Evolutionary conservation across 2,329 filamentous ascomycete genomes (phyloP), one percentile per base, ranked within the genome.

Genomic region (Dactylellina sp.): DNA sequence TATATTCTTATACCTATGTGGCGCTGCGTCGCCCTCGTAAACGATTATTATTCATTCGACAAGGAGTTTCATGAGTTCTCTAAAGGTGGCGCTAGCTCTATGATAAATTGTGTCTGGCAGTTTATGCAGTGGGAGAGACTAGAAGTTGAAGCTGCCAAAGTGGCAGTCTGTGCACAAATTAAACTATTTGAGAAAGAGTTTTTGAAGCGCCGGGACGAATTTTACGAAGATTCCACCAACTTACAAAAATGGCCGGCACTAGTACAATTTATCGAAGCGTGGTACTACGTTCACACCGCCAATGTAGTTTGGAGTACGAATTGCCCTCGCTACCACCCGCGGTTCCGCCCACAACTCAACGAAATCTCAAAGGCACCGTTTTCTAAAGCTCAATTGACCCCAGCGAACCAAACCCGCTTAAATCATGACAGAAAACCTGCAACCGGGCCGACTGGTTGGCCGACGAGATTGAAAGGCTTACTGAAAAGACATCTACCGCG

Each of bases 1-100:
- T 25, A 60, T 11, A 3, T 37, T 5, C 20, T 47, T 1, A 14
- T 22, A n/a, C 40, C 40, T 20, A 18, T 12, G 14, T 47, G n/a
- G 16, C 3, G 11, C 24, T 3, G 22, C 16, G 3, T 60, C 1
- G n/a, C 24, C 7, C 56, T 60, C n/a, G 14, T 3, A 12, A 60
- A 60, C 16, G 56, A 60, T 7, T 46, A 22, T 12, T 49, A 20
- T 7, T 60, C 56, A 11, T 60, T 60, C 9, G 56, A 60, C 14
- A 14, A 46, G n/a, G 56, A 60, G 20, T 60, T 47, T 14, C 14
- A n/a, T 6, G 12, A 47, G 9, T 32, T 35, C 16, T 9, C 49
- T 1, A 24, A 32, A n/a, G 7, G 9, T 14, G 25, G 25, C 2
- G 24, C n/a, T 12, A 7, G 3, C 1, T 7, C 7, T 3, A 14